phyloP scores from a whole-genome alignment of 148 eudicot species.

The Vaccinium myrtillus region DNA sequence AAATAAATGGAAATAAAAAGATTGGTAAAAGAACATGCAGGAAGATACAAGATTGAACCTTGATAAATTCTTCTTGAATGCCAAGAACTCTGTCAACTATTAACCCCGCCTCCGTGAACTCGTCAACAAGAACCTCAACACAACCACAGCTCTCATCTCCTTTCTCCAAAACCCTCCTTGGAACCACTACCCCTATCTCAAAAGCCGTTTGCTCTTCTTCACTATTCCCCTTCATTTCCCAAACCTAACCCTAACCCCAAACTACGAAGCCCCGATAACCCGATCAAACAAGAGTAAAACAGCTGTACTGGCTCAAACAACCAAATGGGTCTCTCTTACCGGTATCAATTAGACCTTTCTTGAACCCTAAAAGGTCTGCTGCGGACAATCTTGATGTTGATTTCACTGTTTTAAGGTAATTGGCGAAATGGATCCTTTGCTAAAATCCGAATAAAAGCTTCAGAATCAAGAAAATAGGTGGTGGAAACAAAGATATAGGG shows the following conservation, averaged over 20 bases:
- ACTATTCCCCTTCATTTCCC: slow-evolving; percentile 44
- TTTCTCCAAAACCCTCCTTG: slow-evolving; percentile 41
- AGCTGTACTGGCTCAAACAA: neutral
- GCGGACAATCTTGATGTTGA: neutral
- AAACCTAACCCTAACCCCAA: neutral
- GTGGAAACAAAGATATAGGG: neutral
- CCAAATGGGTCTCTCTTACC: neutral
- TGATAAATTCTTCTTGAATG: slow-evolving; percentile 71
- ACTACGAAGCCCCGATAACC: neutral
- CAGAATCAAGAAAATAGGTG: neutral
- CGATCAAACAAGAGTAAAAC: neutral
- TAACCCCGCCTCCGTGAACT: slow-evolving; percentile 58
- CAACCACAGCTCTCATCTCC: slow-evolving; percentile 43
- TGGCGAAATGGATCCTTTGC: neutral
- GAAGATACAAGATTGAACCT: slow-evolving; percentile 40
- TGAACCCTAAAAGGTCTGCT: neutral
- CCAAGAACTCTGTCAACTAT: slow-evolving; percentile 70
- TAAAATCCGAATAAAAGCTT: neutral
- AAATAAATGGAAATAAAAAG: neutral
- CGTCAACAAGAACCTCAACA: slow-evolving; percentile 58
- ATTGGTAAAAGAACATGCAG: neutral
- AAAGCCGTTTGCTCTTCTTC: slow-evolving; percentile 44
- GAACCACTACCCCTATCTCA: slow-evolving; percentile 74
- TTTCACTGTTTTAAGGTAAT: slow-evolving; percentile 1
- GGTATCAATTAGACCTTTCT: neutral